phyloP scores from a whole-genome alignment of 345 rosid species.

The Cardamine chenopodiifolia region DNA sequence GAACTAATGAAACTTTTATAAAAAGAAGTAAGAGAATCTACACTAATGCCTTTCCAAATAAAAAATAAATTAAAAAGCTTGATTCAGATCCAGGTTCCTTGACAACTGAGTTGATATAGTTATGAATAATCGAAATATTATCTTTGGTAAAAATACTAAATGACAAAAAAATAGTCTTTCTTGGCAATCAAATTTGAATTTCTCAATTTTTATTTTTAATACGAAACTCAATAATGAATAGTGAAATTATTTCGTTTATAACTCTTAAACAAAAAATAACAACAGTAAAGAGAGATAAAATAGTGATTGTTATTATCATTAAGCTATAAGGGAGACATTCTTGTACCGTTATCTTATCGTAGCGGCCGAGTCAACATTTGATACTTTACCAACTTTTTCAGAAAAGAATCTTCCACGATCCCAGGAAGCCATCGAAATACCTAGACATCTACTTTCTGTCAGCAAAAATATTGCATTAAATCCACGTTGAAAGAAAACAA shows the following conservation, averaged over 20 bases:
- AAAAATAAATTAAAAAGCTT: not conserved
- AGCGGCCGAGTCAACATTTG: slow-evolving; percentile 34
- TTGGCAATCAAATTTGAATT: not conserved
- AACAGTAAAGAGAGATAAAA: not conserved
- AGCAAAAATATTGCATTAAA: slow-evolving; percentile 7
- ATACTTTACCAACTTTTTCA: slow-evolving; percentile 38
- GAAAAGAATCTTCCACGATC: slow-evolving; percentile 33
- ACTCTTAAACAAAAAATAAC: not conserved
- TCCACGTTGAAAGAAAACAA: slow-evolving; percentile 20
- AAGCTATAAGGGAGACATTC: slow-evolving; percentile 26
- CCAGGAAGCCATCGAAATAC: slow-evolving; percentile 20
- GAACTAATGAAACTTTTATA: slow-evolving; percentile 7
- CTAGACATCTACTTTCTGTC: slow-evolving; percentile 18
- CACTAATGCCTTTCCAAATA: not conserved
- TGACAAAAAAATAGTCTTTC: not conserved
- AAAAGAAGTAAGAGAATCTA: slow-evolving; percentile 29
- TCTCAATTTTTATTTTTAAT: not conserved
- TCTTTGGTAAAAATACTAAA: not conserved
- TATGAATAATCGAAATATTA: not conserved
- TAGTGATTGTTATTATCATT: not conserved
- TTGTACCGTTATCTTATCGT: slow-evolving; percentile 21
- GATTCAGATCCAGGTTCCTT: slow-evolving; percentile 22
- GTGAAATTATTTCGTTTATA: not conserved
- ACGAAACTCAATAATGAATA: not conserved
- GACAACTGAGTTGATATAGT: slow-evolving; percentile 5